Evolutionary conservation across 805 yeast species (phyloP).

Genomic region (Kuraishia cidri): DNA sequence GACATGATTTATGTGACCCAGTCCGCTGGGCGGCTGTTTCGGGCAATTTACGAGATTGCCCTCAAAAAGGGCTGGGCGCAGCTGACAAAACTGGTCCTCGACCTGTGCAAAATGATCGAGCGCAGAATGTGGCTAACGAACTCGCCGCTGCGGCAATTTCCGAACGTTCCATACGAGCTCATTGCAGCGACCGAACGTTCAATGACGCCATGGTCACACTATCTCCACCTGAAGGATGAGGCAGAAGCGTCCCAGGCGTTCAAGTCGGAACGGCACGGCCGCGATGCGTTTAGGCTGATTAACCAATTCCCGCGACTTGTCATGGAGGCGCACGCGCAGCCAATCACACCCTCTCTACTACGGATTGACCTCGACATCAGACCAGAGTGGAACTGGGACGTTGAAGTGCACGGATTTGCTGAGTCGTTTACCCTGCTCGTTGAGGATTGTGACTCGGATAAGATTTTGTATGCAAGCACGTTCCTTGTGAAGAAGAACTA

Average conservation of each 20-base stretch:
- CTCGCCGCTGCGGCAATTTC: slow-evolving; percentile 82
- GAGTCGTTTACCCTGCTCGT: slow-evolving; percentile 66
- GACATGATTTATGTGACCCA: slow-evolving; percentile 93
- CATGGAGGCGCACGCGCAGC: slow-evolving; percentile 57
- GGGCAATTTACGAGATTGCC: slow-evolving; percentile 81
- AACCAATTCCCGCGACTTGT: slow-evolving; percentile 65
- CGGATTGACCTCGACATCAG: slow-evolving; percentile 55
- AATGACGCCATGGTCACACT: slow-evolving; percentile 74
- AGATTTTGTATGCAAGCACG: slow-evolving; percentile 48
- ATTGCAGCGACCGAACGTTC: slow-evolving; percentile 72
- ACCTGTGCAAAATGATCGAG: slow-evolving; percentile 74
- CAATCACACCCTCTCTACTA: slow-evolving; percentile 64
- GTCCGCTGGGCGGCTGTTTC: slow-evolving; percentile 79
- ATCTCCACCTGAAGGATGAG: slow-evolving; percentile 54
- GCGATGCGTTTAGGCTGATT: slow-evolving; percentile 45
- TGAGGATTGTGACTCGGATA: slow-evolving; percentile 81
- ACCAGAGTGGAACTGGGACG: slow-evolving; percentile 80
- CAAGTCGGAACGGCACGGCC: slow-evolving; percentile 61
- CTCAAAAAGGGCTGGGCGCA: slow-evolving; percentile 64
- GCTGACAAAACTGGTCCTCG: slow-evolving; percentile 46
- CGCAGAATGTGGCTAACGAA: slow-evolving; percentile 75
- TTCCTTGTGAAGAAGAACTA: slow-evolving; percentile 41
- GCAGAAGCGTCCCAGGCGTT: slow-evolving; percentile 81
- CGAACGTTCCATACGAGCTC: slow-evolving; percentile 59
- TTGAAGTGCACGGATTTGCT: slow-evolving; percentile 45